Evolutionary conservation across 495 filamentous ascomycete species (phyloP), one percentile per base, ranked within the genome.

Genomic region (Cetradonia linearis): DNA sequence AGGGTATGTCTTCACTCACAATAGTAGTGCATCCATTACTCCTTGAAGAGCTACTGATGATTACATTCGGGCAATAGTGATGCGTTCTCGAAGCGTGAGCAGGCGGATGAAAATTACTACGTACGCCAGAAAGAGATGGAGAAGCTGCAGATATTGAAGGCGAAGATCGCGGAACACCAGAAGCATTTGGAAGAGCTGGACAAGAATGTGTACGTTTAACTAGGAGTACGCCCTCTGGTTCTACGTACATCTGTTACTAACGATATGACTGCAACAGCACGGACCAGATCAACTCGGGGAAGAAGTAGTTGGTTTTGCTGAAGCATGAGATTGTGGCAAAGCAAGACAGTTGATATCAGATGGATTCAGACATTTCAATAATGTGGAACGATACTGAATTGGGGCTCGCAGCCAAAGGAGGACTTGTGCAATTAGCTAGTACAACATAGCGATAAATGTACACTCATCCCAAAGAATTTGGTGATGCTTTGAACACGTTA

Each of bases 11-110:
- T 20, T 14, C 30, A 11, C 9, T 56, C 36, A 55, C 62, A 49
- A 28, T 38, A 28, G 2, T 8, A 9, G 16, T 25, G 11, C 16
- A 7, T 30, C 33, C n/a, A 11, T 20, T 10, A n/a, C 25, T 23
- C 10, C 3, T 36, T 33, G 5, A 8, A 4, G 14, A 23, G 16
- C 7, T 9, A 42, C 60, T 62, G 33, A 61, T 28, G 8, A 34
- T 13, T 20, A 10, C 6, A 2, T 34, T 25, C 8, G 20, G 36
- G 23, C 38, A 9, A 55, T 62, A 92, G 91, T 62, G 93, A 99
- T 70, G 78, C 86, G 55, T 99, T 96, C 81, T 86, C 86, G 70
- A 83, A 84, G 70, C 89, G 93, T 66, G 93, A 99, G 76, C 84
- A 84, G 63, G 92, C 92, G 62, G 79, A 78, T 70, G 93, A 99